Evolutionary conservation across 2,329 filamentous ascomycete species (phyloP), one percentile per base, ranked within the genome.

Genomic region (Zymoseptoria crescenta): DNA sequence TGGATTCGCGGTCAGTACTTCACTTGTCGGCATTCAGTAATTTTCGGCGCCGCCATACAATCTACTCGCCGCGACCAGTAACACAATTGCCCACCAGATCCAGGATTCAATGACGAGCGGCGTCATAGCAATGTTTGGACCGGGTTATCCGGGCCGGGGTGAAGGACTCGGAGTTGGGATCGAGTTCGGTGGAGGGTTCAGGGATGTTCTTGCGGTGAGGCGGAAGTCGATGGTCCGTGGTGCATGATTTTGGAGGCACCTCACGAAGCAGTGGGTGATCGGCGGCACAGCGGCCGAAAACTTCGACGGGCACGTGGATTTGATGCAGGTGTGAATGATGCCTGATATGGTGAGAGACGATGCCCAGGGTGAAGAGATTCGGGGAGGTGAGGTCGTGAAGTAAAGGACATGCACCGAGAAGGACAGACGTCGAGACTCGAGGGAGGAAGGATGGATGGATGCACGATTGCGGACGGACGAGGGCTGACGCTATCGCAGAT

Each of bases 81-180:
- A 59, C 8, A 75, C 75, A 55, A 76, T 69, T 16, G 71, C 70
- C 64, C 72, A 79, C 77, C 77, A 79, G 49, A 77, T 76, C 77
- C 77, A 79, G 56, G 74, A 75, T 66, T 79, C 77, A 49, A 74
- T 70, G 27, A 69, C 69, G 55, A 79, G 74, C 52, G 67, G 59
- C 24, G 72, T 59, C 71, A 74, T 73, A 24, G 60, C 60, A 41
- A 10, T 45, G 0, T n/a, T 45, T 45, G 16, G 35, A 45, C 35
- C 35, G 35, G 35, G 35, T 45, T 45, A 13, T 4, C 35, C 35
- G 35, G 16, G 16, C 35, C 35, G 13, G 35, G 16, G 35, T n/a
- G 24, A n/a, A n/a, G 35, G n/a, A 45, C 13, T 16, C 7, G 13
- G n/a, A 13, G 13, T 45, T 16, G 35, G 4, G 13, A 4, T 45